These are phyloP conservation scores for Neofusicoccum cordaticola DNA, from an alignment of 2,329 filamentous ascomycete species.

Conservation along the genomic window DNA sequence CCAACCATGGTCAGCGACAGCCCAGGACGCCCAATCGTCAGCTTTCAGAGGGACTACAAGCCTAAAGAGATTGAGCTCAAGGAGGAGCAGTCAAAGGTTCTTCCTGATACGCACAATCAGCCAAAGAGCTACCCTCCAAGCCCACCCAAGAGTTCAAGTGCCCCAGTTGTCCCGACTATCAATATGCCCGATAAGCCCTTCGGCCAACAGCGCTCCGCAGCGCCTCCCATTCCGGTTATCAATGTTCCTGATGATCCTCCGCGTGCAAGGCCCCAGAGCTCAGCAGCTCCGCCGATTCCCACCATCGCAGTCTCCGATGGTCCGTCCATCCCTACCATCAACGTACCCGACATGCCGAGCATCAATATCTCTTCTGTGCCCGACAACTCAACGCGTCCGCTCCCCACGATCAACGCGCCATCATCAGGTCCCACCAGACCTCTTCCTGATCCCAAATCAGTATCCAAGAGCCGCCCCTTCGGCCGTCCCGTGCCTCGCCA, in stretches of 20 bases:
- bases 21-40: slow-evolving; percentile 91
- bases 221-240: slow-evolving; percentile 31
- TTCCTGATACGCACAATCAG: slow-evolving; percentile 21
- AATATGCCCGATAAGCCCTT: slow-evolving; percentile 40
- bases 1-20: slow-evolving; percentile 88
- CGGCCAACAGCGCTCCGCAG: slow-evolving; percentile 42
- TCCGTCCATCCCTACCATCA: slow-evolving; percentile 41
- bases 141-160: slow-evolving; percentile 38
- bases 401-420: slow-evolving; percentile 20
- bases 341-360: slow-evolving; percentile 45
- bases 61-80: slow-evolving; percentile 71
- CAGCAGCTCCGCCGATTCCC: slow-evolving; percentile 34
- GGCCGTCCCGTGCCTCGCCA: slow-evolving; percentile 30
- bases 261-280: slow-evolving; percentile 38
- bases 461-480: slow-evolving; percentile 25
- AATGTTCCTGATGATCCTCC: slow-evolving; percentile 21
- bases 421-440: not conserved
- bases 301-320: not conserved
- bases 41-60: slow-evolving; percentile 85
- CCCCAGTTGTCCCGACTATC: slow-evolving; percentile 50
- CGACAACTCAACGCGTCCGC: slow-evolving; percentile 26
- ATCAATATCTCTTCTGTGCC: slow-evolving; percentile 19
- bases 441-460: slow-evolving; percentile 11
- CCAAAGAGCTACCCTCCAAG: slow-evolving; percentile 25
- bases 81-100: slow-evolving; percentile 38